A percentile compares a stretch with the other conserved stretches of the same genome.
phyloP scores from a whole-genome alignment of 805 yeast genomes.

The Scheffersomyces coipomensis region DNA sequence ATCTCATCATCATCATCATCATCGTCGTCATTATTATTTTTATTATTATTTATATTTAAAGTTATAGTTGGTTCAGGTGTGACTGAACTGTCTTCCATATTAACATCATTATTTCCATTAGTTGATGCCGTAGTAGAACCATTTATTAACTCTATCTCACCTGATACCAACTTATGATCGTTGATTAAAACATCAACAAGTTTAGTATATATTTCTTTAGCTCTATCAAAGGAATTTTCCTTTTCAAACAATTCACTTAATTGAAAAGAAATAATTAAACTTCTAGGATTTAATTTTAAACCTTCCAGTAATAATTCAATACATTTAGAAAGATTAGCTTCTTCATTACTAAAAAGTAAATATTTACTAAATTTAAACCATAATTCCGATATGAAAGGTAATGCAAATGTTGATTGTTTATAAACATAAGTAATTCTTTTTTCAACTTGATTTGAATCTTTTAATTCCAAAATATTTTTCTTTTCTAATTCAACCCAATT shows the following conservation, averaged over 20 bases:
- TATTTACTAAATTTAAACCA: conserved; percentile 67
- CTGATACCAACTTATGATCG: conserved; percentile 28
- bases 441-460: conserved; percentile 43
- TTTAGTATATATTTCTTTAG: conserved; percentile 47
- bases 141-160: conserved; percentile 20
- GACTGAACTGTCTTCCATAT: conserved; percentile 10
- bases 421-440: conserved; percentile 70
- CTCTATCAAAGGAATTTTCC: conserved; percentile 47
- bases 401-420: conserved; percentile 60
- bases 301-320: conserved; percentile 55
- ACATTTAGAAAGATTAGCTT: conserved; percentile 38
- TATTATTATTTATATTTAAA: neutral
- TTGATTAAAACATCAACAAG: conserved; percentile 48
- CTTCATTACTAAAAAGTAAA: conserved; percentile 29
- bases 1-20: conserved; percentile 20
- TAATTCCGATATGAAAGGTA: conserved; percentile 66
- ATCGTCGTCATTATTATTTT: conserved; percentile 4
- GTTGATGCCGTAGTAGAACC: conserved; percentile 8
- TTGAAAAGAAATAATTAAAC: conserved; percentile 64
- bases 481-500: conserved; percentile 81
- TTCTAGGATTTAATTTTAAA: conserved; percentile 62
- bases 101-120: conserved; percentile 9
- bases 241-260: conserved; percentile 70
- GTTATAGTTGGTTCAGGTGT: neutral
- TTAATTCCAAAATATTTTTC: conserved; percentile 62